Conservation (phyloP, 2,329 filamentous ascomycete genomes). For the Ophiostoma piceae region DNA sequence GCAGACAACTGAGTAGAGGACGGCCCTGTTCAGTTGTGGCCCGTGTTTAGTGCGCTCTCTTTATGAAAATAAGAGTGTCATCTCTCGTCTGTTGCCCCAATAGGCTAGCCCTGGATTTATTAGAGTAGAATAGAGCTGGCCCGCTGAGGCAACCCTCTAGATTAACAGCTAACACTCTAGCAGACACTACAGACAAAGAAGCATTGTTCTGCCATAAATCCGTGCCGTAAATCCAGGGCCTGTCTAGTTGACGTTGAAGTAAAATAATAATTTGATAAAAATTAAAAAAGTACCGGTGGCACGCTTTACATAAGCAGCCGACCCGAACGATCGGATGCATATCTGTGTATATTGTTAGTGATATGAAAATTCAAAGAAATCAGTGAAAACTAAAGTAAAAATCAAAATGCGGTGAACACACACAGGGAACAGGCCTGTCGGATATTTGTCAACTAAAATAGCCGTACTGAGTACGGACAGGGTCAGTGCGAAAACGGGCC, state of each 20-base stretch:
- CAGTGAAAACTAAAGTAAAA: background rate
- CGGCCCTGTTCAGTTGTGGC: background rate
- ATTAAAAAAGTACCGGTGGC: background rate
- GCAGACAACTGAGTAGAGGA: background rate
- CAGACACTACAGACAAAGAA: background rate
- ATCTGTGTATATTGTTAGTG: too few relatives aligned
- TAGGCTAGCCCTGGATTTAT: background rate
- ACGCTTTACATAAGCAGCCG: background rate
- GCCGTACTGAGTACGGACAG: background rate
- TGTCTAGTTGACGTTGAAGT: background rate
- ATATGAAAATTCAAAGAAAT: too few relatives aligned
- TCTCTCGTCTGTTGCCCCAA: background rate
- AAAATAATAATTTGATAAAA: background rate
- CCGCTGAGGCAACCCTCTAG: constrained; percentile 5
- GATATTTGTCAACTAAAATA: background rate
- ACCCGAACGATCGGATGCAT: background rate
- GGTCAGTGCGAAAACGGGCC: background rate
- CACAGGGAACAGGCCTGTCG: background rate
- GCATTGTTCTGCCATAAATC: background rate
- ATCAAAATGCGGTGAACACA: background rate
- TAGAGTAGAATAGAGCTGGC: background rate
- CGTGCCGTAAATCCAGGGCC: background rate
- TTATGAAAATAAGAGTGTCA: background rate
- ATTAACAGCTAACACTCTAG: background rate
- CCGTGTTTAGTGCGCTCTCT: background rate